A percentile compares a stretch with the other conserved stretches of the same genome.
These are phyloP conservation scores for Parastagonospora avenae DNA, from an alignment of 2,329 filamentous ascomycete genomes.

Conservation along the genomic window DNA sequence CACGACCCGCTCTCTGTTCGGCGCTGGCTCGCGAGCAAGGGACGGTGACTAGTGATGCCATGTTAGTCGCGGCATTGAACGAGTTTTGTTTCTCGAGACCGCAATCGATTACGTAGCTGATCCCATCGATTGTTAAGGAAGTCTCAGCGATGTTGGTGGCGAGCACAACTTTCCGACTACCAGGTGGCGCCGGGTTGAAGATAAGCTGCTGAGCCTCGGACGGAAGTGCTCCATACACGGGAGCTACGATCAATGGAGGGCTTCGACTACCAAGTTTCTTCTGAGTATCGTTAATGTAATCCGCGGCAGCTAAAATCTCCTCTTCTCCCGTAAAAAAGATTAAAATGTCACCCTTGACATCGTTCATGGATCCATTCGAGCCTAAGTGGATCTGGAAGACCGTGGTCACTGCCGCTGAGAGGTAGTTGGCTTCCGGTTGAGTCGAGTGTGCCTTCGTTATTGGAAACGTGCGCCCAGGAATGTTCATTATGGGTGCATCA, in stretches of 20 bases:
- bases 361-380: slow-evolving; percentile 58
- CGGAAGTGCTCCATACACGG: slow-evolving; percentile 92
- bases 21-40: slow-evolving; percentile 91
- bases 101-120: slow-evolving; percentile 93
- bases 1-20: slow-evolving; percentile 90
- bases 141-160: slow-evolving; percentile 98
- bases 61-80: slow-evolving; percentile 88
- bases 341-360: slow-evolving; percentile 78
- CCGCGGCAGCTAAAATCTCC: slow-evolving; percentile 88
- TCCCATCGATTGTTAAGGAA: slow-evolving; percentile 91
- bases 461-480: slow-evolving; percentile 85
- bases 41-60: slow-evolving; percentile 89
- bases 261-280: slow-evolving; percentile 84
- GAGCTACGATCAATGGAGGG: slow-evolving; percentile 85
- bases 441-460: slow-evolving; percentile 92
- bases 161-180: slow-evolving; percentile 86
- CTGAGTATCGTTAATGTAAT: slow-evolving; percentile 82
- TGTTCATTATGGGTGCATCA: slow-evolving; percentile 90
- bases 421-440: slow-evolving; percentile 90
- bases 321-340: slow-evolving; percentile 96
- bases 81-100: slow-evolving; percentile 96
- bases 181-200: slow-evolving; percentile 87
- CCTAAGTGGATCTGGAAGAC: slow-evolving; percentile 89
- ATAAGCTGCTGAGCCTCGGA: slow-evolving; percentile 91
- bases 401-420: slow-evolving; percentile 88